phyloP scores from a whole-genome alignment of 305 asterid species.

The Euphrasia arctica region DNA sequence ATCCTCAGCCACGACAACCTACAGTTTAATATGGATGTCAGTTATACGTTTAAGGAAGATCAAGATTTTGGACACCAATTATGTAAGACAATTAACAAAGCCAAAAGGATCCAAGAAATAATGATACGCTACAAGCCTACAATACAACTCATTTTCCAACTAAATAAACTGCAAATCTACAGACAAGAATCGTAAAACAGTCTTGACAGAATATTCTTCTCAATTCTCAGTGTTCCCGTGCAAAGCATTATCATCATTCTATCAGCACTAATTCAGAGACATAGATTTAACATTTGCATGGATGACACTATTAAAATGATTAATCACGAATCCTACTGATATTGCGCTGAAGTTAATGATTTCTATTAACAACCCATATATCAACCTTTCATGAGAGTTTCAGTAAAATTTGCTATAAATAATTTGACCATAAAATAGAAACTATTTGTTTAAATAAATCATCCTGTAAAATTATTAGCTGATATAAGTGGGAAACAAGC shows the following conservation, averaged over 20 bases:
- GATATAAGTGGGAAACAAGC: neutral
- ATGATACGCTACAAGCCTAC: conserved; percentile 7
- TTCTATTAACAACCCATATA: neutral
- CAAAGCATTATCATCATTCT: no score
- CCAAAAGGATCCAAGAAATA: conserved; percentile 12
- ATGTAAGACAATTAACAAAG: neutral
- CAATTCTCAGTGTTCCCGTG: no score
- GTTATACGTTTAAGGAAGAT: conserved; percentile 2
- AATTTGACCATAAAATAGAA: neutral
- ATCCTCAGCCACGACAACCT: conserved; percentile 51
- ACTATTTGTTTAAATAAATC: conserved; percentile 1
- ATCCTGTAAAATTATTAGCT: neutral
- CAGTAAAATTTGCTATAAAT: neutral
- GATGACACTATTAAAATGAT: neutral
- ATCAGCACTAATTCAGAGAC: no score
- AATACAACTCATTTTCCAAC: neutral
- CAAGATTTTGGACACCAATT: neutral
- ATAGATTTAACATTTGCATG: no score
- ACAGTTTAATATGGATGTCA: conserved; percentile 27
- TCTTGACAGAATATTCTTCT: no score
- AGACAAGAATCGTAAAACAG: neutral
- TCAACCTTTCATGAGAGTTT: neutral
- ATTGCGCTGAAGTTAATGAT: conserved; percentile 3
- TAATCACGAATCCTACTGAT: neutral
- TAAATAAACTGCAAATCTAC: neutral